phyloP scores from a whole-genome alignment of 2,329 filamentous ascomycete genomes.

The Alternaria angustiovoidea region DNA sequence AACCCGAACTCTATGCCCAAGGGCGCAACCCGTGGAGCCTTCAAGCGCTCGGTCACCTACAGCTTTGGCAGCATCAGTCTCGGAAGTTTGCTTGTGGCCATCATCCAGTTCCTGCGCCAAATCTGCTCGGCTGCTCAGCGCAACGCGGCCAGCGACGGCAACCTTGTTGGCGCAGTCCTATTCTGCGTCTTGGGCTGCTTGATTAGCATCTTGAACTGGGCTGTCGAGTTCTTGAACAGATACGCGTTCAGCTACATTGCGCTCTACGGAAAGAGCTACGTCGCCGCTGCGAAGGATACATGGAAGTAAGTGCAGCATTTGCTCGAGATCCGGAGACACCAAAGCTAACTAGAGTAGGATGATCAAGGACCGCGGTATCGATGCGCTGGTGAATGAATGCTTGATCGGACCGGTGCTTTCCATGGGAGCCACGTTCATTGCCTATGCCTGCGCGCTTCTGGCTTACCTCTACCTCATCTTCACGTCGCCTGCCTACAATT shows the following conservation, averaged over 20 bases:
- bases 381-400: slow-evolving; percentile 89
- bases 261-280: slow-evolving; percentile 87
- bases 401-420: slow-evolving; percentile 70
- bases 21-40: slow-evolving; percentile 81
- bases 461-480: slow-evolving; percentile 87
- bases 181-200: slow-evolving; percentile 82
- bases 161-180: slow-evolving; percentile 70
- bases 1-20: slow-evolving; percentile 73
- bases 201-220: slow-evolving; percentile 82
- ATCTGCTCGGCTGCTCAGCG: slow-evolving; percentile 79
- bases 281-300: slow-evolving; percentile 86
- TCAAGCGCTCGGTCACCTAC: slow-evolving; percentile 83
- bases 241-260: slow-evolving; percentile 95
- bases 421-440: slow-evolving; percentile 84
- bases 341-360: slow-evolving; percentile 58
- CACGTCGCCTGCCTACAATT: slow-evolving; percentile 82
- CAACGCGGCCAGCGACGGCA: slow-evolving; percentile 70
- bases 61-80: slow-evolving; percentile 91
- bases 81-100: slow-evolving; percentile 83
- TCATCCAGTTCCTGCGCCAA: slow-evolving; percentile 86
- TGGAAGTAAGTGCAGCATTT: slow-evolving; percentile 65
- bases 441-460: slow-evolving; percentile 80
- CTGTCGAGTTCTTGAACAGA: slow-evolving; percentile 85
- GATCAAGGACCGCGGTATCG: slow-evolving; percentile 91
- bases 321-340: background rate